Base-by-base conservation (phyloP, 306 rosid genomes). In the Rosa rugosa region DNA sequence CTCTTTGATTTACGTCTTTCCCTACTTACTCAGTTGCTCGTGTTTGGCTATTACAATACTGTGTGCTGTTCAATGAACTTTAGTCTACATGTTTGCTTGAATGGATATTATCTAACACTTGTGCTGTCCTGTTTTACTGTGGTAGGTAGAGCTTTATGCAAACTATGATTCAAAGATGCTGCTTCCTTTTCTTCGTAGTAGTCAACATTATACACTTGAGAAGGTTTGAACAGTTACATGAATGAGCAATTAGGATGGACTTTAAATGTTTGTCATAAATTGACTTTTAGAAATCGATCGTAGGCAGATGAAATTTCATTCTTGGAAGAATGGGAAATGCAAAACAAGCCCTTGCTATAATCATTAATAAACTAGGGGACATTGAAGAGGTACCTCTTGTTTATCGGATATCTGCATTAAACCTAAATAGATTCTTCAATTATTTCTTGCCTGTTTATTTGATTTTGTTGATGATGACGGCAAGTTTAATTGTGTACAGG, bases 311-410 rank as follows among this genome's bases (percentile, higher is more conserved):
- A 95, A 49, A 85, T 91, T 82, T 95, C 88, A 86, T 93, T 87
- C 90, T 95, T 79, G 97, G 99, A 84, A 89, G 98, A 80, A 95
- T 95, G 98, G 99, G 98, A 77, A 95, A 95, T 80, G 72, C 97
- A 2, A 95, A 90, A 79, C 88, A 91, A 87, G 98, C 98, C 68
- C 91, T 95, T 51, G 84, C 94, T 47, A 83, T 95, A 75, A 91
- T 91, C 86, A 95, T 95, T 72, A 87, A 91, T 83, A 86, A 91
- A 46, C 82, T 95, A 79, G 98, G 97, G 74, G 98, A 95, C 84
- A 93, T 93, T 49, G 92, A 89, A 84, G 99, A 93, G 98, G 99
- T 93, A 90, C 53, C 63, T 67, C 67, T 17, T 75, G 18, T 83
- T 76, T n/a, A 56, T 8, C 10, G 50, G 13, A n/a, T 54, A 54